Evolutionary conservation across 805 yeast genomes (phyloP), one percentile per base, ranked within the genome.

Genomic region (Monosporozyma solicola): DNA sequence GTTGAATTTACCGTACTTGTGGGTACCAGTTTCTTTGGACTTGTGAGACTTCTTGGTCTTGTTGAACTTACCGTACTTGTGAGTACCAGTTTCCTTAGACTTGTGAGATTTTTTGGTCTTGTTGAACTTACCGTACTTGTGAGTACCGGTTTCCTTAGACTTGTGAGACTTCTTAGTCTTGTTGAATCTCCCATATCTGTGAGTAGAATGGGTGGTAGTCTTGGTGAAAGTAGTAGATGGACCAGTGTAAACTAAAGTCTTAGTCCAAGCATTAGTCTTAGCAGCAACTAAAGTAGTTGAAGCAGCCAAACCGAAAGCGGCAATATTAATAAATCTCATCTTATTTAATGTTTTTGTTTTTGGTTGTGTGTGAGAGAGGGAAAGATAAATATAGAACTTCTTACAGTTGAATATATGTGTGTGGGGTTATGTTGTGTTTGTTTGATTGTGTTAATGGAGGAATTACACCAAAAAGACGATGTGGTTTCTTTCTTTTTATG

Each of bases 121-220:
- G 67, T 74, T 74, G 73, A 79, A 75, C 63, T 74, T 74, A 59
- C 87, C 87, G 58, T 72, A 73, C 56, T 68, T 75, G 72, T 81
- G 85, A 52, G 86, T 81, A 58, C 79, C 79, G 55, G 79, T 69
- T 15, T 69, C 37, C 56, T 63, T 58, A 5, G 76, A 57, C 16
- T 69, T 55, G 7, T 63, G 52, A 13, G 71, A 60, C 47, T 70
- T 60, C 25, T 58, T 56, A 39, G 65, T 63, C 61, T 74, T 71
- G 66, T 73, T 74, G 72, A 78, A 74, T 62, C 74, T 73, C 57
- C 85, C 85, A 57, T 71, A 72, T 56, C 68, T 75, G 70, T 80
- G 84, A 52, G 85, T 80, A 39, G 71, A 69, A 63, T 69, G 64
- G 27, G 72, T 48, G 57, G 64, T 55, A 15, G 71, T 55, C 15